Evolutionary conservation across 768 basidiomycete genomes (phyloP), one percentile per base, ranked within the genome.

Genomic region (Lactarius evosmus): DNA sequence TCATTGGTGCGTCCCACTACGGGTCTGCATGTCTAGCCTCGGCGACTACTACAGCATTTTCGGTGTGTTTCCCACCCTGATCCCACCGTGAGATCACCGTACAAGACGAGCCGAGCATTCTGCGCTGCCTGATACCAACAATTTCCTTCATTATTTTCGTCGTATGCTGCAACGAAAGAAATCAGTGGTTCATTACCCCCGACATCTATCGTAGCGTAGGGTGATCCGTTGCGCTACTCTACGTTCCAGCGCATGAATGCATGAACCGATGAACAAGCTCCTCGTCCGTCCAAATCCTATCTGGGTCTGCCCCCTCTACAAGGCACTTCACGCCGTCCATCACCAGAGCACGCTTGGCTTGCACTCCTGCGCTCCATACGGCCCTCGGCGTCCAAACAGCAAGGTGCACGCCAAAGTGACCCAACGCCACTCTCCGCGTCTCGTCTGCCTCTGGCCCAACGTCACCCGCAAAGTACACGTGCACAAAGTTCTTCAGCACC

Each of bases 341-440:
- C 19, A 85, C 83, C 6, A 82, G 77, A 59, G 76, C 76, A 62
- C 83, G 77, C 33, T 79, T 82, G 57, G 70, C 72, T 62, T 82
- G 78, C 62, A 75, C 78, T 33, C 72, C 75, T 40, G 52, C 44
- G 16, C 80, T 79, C 87, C 86, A 88, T 7, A 44, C 53, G 6
- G 76, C 66, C 2, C 83, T 76, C 7, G 83, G 79, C 9, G 83
- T 84, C 69, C 75, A 78, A 4, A 79, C 77, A 11, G 82, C 79
- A 38, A 83, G 71, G 72, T 89, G 88, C 14, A 77, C 78, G 0
- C 86, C 88, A 53, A 80, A 74, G 57, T 86, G 86, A 6, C 75
- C 70, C 52, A 80, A 49, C 12, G 82, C 77, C 9, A 70, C 70
- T 32, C 74, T 71, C 30, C 76, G 77, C 17, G 73, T 71, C 33